Conservation (phyloP, 768 basidiomycete genomes). For the Pulveroboletus sp. region DNA sequence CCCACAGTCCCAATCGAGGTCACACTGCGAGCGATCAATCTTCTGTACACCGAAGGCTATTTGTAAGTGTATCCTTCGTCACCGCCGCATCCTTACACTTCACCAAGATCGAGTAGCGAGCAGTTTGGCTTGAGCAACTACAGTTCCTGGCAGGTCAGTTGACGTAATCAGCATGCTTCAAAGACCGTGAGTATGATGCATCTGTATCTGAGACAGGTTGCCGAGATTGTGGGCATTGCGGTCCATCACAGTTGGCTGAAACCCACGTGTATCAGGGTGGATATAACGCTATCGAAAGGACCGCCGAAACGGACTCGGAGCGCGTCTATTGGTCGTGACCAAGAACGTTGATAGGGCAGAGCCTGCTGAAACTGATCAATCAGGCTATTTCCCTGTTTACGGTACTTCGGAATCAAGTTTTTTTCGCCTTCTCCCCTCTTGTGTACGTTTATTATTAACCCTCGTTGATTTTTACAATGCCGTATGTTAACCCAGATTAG, state of each 20-base stretch:
- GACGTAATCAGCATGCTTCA: background rate
- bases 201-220: constrained; percentile 28
- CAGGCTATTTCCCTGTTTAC: constrained; percentile 39
- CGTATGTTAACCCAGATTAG: background rate
- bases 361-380: background rate
- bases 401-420: constrained; percentile 40
- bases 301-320: constrained; percentile 38
- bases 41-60: constrained; percentile 48
- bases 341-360: background rate
- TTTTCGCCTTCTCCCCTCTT: constrained; percentile 23
- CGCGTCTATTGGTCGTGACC: background rate
- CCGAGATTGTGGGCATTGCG: constrained; percentile 44
- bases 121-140: constrained; percentile 18
- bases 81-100: background rate
- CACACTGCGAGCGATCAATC: constrained; percentile 43
- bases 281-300: constrained; percentile 44
- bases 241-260: constrained; percentile 43
- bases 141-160: constrained; percentile 33
- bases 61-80: constrained; percentile 34
- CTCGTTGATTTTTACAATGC: background rate
- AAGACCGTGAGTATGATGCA: background rate
- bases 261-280: constrained; percentile 48
- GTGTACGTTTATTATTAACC: constrained; percentile 8
- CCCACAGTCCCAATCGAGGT: constrained; percentile 42
- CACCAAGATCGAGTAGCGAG: background rate